Evolutionary conservation across 441 rosid species (phyloP).

Genomic region (Pelargonium fulgidum): DNA sequence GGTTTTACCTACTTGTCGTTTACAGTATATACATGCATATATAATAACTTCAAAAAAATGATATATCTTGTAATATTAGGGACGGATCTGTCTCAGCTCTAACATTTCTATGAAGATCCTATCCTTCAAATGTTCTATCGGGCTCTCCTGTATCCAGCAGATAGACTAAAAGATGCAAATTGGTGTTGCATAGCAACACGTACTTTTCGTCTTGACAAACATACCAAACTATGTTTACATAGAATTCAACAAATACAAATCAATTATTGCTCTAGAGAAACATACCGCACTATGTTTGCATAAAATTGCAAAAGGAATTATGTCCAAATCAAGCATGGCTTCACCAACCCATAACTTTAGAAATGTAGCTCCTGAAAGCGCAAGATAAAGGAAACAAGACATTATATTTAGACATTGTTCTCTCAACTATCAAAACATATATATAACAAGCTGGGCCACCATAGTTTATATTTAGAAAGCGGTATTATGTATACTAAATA

Average conservation of each 20-base stretch:
- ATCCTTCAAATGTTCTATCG: too few relatives aligned
- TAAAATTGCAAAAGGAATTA: slow-evolving; percentile 65
- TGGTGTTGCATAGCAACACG: too few relatives aligned
- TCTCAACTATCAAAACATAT: slow-evolving; percentile 7
- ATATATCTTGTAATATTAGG: too few relatives aligned
- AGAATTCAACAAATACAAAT: not conserved
- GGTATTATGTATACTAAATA: not conserved
- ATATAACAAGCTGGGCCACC: not conserved
- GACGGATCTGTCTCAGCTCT: too few relatives aligned
- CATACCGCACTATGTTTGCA: slow-evolving; percentile 49
- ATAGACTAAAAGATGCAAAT: too few relatives aligned
- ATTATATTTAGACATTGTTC: slow-evolving; percentile 3
- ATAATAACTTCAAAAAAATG: too few relatives aligned
- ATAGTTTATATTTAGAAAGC: not conserved
- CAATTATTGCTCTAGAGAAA: slow-evolving; percentile 14
- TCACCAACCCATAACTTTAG: slow-evolving; percentile 70
- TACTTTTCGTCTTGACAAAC: too few relatives aligned
- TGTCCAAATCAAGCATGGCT: slow-evolving; percentile 34
- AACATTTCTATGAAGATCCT: too few relatives aligned
- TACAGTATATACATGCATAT: too few relatives aligned
- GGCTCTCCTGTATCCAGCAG: too few relatives aligned
- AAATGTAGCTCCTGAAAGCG: slow-evolving; percentile 48
- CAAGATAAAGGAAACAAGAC: slow-evolving; percentile 14
- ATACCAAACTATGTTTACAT: not conserved
- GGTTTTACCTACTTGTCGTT: too few relatives aligned